Evolutionary conservation across 2,329 filamentous ascomycete species (phyloP).

Genomic region (Calonectria fujianensis): DNA sequence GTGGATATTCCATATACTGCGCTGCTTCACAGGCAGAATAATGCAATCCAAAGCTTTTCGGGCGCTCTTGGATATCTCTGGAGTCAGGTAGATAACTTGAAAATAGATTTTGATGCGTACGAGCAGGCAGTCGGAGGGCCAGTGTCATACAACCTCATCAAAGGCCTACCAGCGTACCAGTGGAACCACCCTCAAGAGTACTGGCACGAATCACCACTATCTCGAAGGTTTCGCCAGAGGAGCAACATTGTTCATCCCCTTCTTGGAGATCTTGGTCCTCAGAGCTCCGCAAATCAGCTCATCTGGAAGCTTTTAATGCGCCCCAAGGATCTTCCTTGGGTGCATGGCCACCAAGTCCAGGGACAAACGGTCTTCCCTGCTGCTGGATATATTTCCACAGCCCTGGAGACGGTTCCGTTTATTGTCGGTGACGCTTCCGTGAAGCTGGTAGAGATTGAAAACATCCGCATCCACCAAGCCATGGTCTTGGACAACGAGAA

Average conservation of each 20-base stretch:
- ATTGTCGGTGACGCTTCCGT: constrained; percentile 19
- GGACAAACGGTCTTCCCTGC: constrained; percentile 62
- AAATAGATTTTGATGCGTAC: background rate
- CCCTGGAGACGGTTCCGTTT: constrained; percentile 55
- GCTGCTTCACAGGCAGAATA: constrained; percentile 39
- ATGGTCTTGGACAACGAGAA: constrained; percentile 47
- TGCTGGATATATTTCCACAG: constrained; percentile 62
- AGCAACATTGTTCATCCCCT: background rate
- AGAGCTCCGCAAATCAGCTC: constrained; percentile 36
- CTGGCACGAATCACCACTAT: constrained; percentile 13
- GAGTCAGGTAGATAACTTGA: constrained; percentile 4
- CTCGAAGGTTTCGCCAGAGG: background rate
- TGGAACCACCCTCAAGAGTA: constrained; percentile 13
- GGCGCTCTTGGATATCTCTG: constrained; percentile 16
- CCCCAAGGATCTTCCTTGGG: constrained; percentile 59
- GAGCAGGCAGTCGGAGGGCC: background rate
- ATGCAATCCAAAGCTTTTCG: constrained; percentile 40
- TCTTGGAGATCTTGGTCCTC: constrained; percentile 7
- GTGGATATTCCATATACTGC: constrained; percentile 36
- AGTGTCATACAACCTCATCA: background rate
- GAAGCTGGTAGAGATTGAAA: constrained; percentile 4
- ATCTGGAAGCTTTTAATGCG: constrained; percentile 54
- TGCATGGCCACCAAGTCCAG: constrained; percentile 61
- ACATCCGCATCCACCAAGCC: constrained; percentile 20
- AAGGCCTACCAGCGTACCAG: background rate